phyloP scores from a whole-genome alignment of 1,284 basidiomycete genomes.

The Cerioporus squamosus region DNA sequence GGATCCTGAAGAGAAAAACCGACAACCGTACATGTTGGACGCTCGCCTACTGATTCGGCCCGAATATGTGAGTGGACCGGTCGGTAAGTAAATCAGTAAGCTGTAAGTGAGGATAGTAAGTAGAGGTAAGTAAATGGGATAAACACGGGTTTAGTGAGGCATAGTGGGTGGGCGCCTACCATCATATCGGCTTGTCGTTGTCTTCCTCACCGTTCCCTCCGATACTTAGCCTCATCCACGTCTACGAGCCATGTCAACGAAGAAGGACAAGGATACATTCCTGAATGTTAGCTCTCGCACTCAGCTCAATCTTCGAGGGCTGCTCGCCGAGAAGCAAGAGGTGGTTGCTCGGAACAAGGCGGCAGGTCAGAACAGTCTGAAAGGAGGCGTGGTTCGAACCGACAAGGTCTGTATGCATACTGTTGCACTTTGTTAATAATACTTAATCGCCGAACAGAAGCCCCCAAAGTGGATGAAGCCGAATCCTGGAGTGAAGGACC shows the following conservation, averaged over 20 bases:
- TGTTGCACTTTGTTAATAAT: background rate
- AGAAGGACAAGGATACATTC: background rate
- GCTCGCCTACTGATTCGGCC: too few species aligned
- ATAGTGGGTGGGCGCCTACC: too few species aligned
- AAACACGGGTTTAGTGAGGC: too few species aligned
- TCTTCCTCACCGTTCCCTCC: background rate
- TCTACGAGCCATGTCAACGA: too few species aligned
- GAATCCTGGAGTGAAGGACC: constrained; percentile 70
- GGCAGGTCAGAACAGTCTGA: constrained; percentile 51
- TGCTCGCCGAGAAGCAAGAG: constrained; percentile 69
- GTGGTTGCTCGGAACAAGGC: constrained; percentile 65
- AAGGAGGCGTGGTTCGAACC: constrained; percentile 61
- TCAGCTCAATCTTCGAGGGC: constrained; percentile 78
- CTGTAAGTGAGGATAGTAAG: too few species aligned
- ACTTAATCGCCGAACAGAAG: constrained; percentile 50
- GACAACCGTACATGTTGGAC: too few species aligned
- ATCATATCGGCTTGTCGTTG: too few species aligned
- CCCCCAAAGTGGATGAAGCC: constrained; percentile 70
- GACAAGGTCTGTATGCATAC: constrained; percentile 55
- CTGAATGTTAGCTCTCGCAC: constrained; percentile 69
- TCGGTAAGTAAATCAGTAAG: too few species aligned
- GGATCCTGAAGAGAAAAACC: too few species aligned
- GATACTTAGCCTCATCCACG: too few species aligned
- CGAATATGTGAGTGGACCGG: too few species aligned
- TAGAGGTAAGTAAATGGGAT: too few species aligned